Conservation (phyloP, 345 rosid species). For the Melaleuca alternifolia region DNA sequence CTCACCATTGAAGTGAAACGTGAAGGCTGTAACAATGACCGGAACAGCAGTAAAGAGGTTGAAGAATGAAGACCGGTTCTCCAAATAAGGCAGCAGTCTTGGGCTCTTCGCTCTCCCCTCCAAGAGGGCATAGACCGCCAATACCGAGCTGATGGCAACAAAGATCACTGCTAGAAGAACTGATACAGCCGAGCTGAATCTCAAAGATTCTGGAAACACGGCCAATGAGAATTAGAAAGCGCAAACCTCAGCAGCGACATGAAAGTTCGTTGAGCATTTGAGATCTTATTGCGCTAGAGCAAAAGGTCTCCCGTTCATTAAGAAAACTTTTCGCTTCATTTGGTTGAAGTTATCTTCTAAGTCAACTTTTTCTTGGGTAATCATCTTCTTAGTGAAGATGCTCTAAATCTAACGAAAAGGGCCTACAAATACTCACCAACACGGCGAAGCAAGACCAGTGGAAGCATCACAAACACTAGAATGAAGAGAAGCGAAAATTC, state of each 20-base stretch:
- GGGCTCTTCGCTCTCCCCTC: conserved; percentile 58
- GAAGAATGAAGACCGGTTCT: conserved; percentile 39
- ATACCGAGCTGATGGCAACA: conserved; percentile 50
- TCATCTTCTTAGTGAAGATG: neutral
- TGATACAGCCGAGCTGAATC: conserved; percentile 51
- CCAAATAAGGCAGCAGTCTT: conserved; percentile 49
- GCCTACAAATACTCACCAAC: conserved; percentile 30
- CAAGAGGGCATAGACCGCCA: conserved; percentile 51
- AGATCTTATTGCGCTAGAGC: neutral
- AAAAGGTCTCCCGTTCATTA: neutral
- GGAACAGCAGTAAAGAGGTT: conserved; percentile 86
- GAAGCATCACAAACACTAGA: conserved; percentile 49
- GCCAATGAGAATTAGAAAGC: neutral
- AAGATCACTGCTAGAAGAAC: conserved; percentile 68
- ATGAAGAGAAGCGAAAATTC: conserved; percentile 46
- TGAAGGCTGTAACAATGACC: conserved; percentile 83
- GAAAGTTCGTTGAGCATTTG: neutral
- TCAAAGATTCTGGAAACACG: conserved; percentile 41
- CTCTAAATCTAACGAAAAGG: neutral
- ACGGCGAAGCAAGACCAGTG: conserved; percentile 46
- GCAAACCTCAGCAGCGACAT: neutral
- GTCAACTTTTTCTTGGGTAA: neutral
- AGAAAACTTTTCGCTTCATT: neutral
- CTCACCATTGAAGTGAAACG: conserved; percentile 86
- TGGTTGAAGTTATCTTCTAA: neutral